These are phyloP conservation scores for Colletotrichum karsti DNA, from an alignment of 2,329 filamentous ascomycete genomes.

Conservation along the genomic window DNA sequence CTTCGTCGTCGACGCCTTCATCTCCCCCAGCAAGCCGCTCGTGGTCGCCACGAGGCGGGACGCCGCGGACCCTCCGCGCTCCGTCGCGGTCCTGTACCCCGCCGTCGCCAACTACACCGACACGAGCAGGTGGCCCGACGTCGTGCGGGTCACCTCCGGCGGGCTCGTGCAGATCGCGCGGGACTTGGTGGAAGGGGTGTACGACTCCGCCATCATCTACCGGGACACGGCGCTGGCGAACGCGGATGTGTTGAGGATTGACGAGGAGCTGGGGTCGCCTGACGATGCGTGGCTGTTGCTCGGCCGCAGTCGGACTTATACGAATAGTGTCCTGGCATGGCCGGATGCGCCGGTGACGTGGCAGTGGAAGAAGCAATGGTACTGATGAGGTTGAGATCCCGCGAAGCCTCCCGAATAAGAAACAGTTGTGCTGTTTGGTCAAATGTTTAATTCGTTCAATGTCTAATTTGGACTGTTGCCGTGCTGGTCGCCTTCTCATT, in stretches of 20 bases:
- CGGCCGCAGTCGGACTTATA: background rate
- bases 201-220: background rate
- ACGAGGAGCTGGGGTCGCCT: background rate
- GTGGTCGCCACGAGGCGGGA: background rate
- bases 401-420: background rate
- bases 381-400: background rate
- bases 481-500: rapidly evolving
- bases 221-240: background rate
- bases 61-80: background rate
- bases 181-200: background rate
- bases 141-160: background rate
- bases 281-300: background rate
- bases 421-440: background rate
- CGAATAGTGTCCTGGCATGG: background rate
- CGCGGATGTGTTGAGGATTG: background rate
- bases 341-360: background rate
- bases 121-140: background rate
- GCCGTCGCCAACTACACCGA: background rate
- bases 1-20: background rate
- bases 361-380: background rate
- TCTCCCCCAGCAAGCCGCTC: background rate
- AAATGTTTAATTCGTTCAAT: background rate
- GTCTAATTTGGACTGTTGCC: background rate
- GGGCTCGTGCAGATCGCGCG: background rate
- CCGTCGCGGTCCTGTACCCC: background rate